A percentile compares a stretch with the other conserved stretches of the same genome.
These are phyloP conservation scores for Pinus tabuliformis DNA, from an alignment of 75 land plant genomes.

Conservation along the genomic window DNA sequence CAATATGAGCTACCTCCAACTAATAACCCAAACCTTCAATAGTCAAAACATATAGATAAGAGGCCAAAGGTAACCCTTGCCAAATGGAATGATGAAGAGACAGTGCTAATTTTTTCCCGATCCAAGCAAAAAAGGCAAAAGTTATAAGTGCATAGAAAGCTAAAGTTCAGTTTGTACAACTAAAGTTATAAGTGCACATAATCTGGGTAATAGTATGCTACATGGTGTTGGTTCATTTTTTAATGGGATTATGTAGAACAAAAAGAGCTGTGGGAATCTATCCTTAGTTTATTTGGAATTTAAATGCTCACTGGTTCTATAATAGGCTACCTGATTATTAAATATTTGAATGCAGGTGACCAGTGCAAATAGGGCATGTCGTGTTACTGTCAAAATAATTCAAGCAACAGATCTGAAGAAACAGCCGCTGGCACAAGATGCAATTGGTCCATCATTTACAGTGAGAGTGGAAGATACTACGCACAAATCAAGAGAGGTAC, in stretches of 20 bases:
- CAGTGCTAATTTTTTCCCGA: no score
- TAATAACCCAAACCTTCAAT: no score
- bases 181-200: background rate
- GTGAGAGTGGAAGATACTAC: constrained; percentile 29
- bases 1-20: no score
- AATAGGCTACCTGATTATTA: constrained; percentile 7
- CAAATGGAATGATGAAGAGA: no score
- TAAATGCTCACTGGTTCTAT: background rate
- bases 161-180: background rate
- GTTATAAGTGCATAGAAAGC: no score
- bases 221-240: background rate
- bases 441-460: constrained; percentile 26
- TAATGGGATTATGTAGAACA: background rate
- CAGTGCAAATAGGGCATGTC: constrained; percentile 48
- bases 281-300: constrained; percentile 2
- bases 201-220: background rate
- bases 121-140: no score
- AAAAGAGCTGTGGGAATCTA: background rate
- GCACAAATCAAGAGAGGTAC: constrained; percentile 30
- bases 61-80: no score
- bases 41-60: no score
- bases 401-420: constrained; percentile 32
- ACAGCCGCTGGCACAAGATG: constrained; percentile 12
- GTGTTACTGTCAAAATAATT: constrained; percentile 31
- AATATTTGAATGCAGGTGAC: constrained; percentile 28